These are phyloP conservation scores for Guyanaporus albipodus DNA, from an alignment of 768 basidiomycete species.

Conservation along the genomic window DNA sequence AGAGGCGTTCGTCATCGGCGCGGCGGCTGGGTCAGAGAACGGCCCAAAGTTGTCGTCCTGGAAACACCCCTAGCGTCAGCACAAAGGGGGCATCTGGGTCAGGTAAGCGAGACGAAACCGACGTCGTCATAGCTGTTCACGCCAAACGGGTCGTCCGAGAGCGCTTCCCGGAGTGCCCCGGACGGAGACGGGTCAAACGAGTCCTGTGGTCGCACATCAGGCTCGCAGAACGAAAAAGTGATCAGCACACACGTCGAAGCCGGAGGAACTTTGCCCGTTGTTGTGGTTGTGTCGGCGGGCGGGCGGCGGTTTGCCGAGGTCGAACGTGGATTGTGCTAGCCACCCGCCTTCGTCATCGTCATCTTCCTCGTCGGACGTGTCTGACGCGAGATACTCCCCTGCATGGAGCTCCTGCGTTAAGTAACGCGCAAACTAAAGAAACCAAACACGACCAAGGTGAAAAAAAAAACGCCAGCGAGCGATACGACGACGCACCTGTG, in stretches of 20 bases:
- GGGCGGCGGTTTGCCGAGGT: conserved; percentile 46
- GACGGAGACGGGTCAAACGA: conserved; percentile 43
- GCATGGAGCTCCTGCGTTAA: conserved; percentile 70
- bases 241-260: conserved; percentile 52
- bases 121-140: conserved; percentile 49
- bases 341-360: conserved; percentile 77
- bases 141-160: conserved; percentile 49
- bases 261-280: conserved; percentile 44
- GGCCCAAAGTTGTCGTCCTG: conserved; percentile 73
- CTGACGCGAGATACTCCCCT: conserved; percentile 51
- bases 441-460: background rate
- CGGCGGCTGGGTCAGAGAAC: conserved; percentile 65
- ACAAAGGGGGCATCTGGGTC: background rate
- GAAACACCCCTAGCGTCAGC: background rate
- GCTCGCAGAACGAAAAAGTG: background rate
- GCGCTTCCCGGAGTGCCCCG: conserved; percentile 31
- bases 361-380: conserved; percentile 46
- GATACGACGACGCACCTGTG: conserved; percentile 36
- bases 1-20: conserved; percentile 37
- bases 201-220: conserved; percentile 36
- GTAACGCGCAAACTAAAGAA: conserved; percentile 73
- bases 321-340: conserved; percentile 75
- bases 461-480: background rate
- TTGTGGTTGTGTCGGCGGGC: conserved; percentile 45
- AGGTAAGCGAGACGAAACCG: conserved; percentile 8